Conservation (phyloP, 1,284 basidiomycete genomes). For the Papiliotrema laurentii region DNA sequence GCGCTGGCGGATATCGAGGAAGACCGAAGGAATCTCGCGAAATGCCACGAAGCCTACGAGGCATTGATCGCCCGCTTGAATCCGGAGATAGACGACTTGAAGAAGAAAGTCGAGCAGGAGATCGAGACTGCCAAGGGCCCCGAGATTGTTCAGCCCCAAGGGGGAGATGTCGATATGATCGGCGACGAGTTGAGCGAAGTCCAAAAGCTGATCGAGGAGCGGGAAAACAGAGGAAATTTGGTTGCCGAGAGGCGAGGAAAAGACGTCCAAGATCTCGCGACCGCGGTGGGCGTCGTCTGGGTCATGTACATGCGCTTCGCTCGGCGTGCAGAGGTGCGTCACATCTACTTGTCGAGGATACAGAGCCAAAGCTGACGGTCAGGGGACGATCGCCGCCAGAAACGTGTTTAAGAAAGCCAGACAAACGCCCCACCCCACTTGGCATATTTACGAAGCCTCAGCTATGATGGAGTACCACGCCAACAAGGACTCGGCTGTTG, state of each 20-base stretch:
- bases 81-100: slow-evolving; percentile 66
- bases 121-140: slow-evolving; percentile 48
- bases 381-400: slow-evolving; percentile 71
- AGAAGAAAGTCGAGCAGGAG: slow-evolving; percentile 54
- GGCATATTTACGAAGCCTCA: slow-evolving; percentile 89
- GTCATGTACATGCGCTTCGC: slow-evolving; percentile 91
- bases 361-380: not conserved
- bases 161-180: slow-evolving; percentile 34
- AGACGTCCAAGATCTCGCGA: slow-evolving; percentile 52
- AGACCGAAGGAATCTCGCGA: slow-evolving; percentile 58
- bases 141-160: slow-evolving; percentile 26
- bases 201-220: slow-evolving; percentile 58
- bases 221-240: slow-evolving; percentile 57
- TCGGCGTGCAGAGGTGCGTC: slow-evolving; percentile 64
- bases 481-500: slow-evolving; percentile 77
- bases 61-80: slow-evolving; percentile 67
- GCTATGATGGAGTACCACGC: slow-evolving; percentile 96
- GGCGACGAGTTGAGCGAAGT: slow-evolving; percentile 33
- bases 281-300: slow-evolving; percentile 55
- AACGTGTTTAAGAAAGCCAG: slow-evolving; percentile 78
- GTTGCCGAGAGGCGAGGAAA: slow-evolving; percentile 47
- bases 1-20: slow-evolving; percentile 84
- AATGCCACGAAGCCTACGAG: slow-evolving; percentile 66
- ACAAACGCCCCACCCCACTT: slow-evolving; percentile 76
- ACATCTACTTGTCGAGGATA: not conserved